Conservation (phyloP, 2,329 filamentous ascomycete species). For the Ophiostoma himal-ulmi region DNA sequence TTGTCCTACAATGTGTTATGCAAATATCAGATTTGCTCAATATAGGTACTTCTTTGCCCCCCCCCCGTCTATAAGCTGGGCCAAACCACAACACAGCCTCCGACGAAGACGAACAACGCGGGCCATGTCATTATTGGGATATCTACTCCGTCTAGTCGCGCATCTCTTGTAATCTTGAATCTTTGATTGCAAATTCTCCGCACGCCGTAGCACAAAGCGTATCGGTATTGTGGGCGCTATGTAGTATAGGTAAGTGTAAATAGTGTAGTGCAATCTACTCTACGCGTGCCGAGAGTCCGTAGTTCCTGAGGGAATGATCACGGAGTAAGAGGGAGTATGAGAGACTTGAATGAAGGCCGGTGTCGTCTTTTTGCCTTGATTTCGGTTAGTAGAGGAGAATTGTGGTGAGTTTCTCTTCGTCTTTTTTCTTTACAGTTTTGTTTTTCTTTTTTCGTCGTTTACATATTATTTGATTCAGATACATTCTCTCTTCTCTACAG, state of each 20-base stretch:
- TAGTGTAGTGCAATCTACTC: not conserved
- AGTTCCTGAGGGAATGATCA: not conserved
- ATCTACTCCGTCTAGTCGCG: not conserved
- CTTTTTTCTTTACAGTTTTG: not conserved
- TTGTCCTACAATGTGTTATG: not conserved
- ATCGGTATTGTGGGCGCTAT: not conserved
- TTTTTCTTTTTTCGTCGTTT: not conserved
- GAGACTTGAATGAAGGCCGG: not conserved
- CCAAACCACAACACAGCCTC: not conserved
- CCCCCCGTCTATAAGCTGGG: too few relatives aligned
- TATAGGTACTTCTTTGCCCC: not conserved
- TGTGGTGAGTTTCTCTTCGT: not conserved
- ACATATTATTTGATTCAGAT: not conserved
- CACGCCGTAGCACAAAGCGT: not conserved
- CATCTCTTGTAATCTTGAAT: not conserved
- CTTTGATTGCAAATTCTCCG: not conserved
- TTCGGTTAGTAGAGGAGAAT: not conserved
- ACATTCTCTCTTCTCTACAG: too few relatives aligned
- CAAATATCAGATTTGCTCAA: not conserved
- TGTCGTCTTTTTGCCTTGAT: not conserved
- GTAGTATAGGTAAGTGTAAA: not conserved
- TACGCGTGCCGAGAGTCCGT: not conserved
- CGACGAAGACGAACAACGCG: constrained; percentile 6
- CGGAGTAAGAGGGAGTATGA: not conserved
- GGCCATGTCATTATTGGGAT: constrained; percentile 6